Evolutionary conservation across 2,329 filamentous ascomycete species (phyloP).

Genomic region (Aureobasidium lini): DNA sequence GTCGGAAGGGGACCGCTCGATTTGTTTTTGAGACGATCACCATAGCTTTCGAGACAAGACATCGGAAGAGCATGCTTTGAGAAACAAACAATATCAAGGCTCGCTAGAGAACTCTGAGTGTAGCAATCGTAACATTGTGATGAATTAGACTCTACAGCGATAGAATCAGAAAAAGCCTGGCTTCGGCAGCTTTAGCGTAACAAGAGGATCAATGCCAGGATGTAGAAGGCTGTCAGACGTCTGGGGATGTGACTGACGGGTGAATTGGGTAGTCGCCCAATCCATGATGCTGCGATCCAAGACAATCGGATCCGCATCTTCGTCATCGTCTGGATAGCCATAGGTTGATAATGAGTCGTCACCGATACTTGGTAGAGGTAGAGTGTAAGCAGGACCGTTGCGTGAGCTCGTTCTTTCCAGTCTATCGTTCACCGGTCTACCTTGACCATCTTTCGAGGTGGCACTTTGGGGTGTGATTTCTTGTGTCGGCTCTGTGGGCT

Average conservation of each 20-base stretch:
- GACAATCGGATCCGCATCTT: constrained; percentile 23
- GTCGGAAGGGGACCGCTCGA: no score
- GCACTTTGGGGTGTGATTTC: background rate
- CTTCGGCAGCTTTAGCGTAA: constrained; percentile 21
- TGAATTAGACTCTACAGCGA: no score
- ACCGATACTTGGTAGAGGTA: constrained; percentile 19
- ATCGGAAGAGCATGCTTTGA: no score
- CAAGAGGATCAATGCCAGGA: constrained; percentile 21
- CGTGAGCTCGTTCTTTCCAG: background rate
- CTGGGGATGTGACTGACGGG: background rate
- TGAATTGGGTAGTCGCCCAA: constrained; percentile 19
- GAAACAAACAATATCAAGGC: no score
- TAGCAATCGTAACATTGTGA: no score
- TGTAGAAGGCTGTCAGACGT: background rate
- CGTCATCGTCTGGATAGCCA: constrained; percentile 19
- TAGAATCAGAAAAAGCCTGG: background rate
- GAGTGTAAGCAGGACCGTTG: constrained; percentile 14
- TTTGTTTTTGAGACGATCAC: no score
- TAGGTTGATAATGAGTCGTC: constrained; percentile 23
- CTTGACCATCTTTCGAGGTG: background rate
- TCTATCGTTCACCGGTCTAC: background rate
- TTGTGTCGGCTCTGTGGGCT: background rate
- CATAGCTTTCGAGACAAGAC: no score
- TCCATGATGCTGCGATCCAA: constrained; percentile 30
- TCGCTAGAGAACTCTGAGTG: no score